Evolutionary conservation across 345 rosid species (phyloP), one percentile per base, ranked within the genome.

Genomic region (Fremontodendron californicum): DNA sequence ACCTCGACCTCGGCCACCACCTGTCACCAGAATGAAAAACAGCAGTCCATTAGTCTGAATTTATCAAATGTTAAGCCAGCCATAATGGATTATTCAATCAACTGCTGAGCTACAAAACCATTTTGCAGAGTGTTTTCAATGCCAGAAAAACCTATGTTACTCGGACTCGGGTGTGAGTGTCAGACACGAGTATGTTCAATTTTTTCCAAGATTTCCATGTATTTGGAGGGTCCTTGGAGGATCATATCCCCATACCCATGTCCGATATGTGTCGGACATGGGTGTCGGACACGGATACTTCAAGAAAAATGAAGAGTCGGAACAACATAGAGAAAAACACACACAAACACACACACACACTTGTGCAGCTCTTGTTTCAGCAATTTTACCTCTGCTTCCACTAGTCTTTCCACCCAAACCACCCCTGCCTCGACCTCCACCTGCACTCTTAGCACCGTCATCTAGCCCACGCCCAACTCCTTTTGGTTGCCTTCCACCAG

Each of bases 401-500:
- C 86, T 80, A 12, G 83, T 48, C 82, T 74, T 91, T 75, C 88
- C 95, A 52, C 90, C 87, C 21, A 84, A 27, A 61, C 92, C 92
- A 58, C 92, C 91, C 76, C 86, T 86, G 71, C 94, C 97, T 49
- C 97, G 87, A 70, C 95, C 87, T 54, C 58, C 58, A 18, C 60
- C 25, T 6, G 60, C 11, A 21, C 27, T 54, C 60, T 82, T 90
- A 49, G 87, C 82, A 71, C 84, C 90, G 72, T 90, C 96, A 75
- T 92, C 96, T 37, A 92, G 84, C n/a, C 93, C 92, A 77, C 94
- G 92, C 31, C 96, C 94, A 54, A 84, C 84, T 63, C 92, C 94
- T 82, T 83, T 90, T 39, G 85, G 70, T 73, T 82, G 88, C 81
- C 92, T 87, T 76, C 90, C 92, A 77, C 92, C 87, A 29, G 88